phyloP scores from a whole-genome alignment of 1,284 basidiomycete species.

The Cutaneotrichosporon mucoides region DNA sequence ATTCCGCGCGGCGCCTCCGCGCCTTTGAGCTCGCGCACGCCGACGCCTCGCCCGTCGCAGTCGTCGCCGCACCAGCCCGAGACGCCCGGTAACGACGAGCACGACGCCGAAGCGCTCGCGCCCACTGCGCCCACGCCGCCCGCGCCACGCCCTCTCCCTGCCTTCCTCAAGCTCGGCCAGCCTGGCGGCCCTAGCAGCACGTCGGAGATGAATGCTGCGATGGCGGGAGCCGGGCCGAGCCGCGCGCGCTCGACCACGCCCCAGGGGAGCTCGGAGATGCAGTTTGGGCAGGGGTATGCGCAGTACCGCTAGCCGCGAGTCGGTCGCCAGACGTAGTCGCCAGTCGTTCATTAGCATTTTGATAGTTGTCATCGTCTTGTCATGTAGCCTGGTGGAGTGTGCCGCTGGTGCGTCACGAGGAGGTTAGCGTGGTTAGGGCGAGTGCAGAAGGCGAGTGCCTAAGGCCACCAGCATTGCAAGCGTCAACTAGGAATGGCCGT shows the following conservation, averaged over 20 bases:
- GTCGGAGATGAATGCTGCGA: slow-evolving; percentile 18
- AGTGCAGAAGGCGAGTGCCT: no score
- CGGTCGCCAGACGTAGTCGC: no score
- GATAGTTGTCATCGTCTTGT: slow-evolving; percentile 6
- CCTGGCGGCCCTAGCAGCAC: slow-evolving; percentile 10
- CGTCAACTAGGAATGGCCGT: no score
- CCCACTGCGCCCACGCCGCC: slow-evolving; percentile 4
- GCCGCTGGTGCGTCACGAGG: no score
- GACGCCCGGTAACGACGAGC: background rate
- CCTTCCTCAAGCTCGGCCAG: slow-evolving; percentile 16
- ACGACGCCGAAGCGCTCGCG: background rate
- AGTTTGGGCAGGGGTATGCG: background rate
- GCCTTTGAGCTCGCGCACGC: background rate
- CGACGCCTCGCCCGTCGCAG: background rate
- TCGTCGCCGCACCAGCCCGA: background rate
- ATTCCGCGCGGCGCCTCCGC: background rate
- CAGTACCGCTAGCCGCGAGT: background rate
- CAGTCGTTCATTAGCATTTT: background rate
- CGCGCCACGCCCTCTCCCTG: slow-evolving; percentile 2
- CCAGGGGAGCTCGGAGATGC: background rate
- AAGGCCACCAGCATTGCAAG: no score
- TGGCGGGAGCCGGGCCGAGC: background rate
- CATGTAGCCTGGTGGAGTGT: slow-evolving; percentile 10
- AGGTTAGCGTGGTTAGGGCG: no score
- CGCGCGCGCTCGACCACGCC: background rate